Base-by-base conservation (phyloP, 108 stramenopile species). In the Schizochytrium sp. region DNA sequence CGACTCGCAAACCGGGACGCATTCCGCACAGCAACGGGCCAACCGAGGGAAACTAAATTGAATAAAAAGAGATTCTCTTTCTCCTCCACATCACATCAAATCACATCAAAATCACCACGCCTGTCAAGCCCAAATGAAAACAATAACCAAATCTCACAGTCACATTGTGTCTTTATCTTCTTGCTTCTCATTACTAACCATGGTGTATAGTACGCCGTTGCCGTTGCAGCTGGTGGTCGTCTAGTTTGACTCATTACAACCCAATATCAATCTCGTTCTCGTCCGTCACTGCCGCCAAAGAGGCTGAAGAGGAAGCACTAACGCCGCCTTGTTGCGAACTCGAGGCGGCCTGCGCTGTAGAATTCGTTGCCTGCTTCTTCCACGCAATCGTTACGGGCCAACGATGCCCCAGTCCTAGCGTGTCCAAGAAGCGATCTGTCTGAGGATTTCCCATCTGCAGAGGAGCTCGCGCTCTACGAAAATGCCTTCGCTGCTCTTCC, bases 401-500 rank as follows among this genome's bases (percentile, higher is more conserved):
- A 12, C 91, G 90, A 88, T 98, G 98, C n/a, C 91, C 88, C 72
- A 97, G 88, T 5, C 94, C 96, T 34, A 98, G 89, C 45, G 94
- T 92, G 10, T 89, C 53, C 76, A 98, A 88, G 14, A 98, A 89
- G 44, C 89, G 71, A 91, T 98, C 98, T 0, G 97, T 98, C 87
- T 97, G 97, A n/a, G 96, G 97, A 92, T 97, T 98, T 16, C 97
- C 97, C 87, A 96, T 93, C 72, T 87, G 87, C 28, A 90, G 90
- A 12, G 91, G 88, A 21, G 95, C 93, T 57, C 89, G 91, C 48
- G 87, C 69, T 28, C 87, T 72, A 3, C 88, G 47, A 5, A 45
- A 21, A 57, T 55, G 41, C 34, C 28, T 6, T 44, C 44, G 89
- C 12, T 29, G 76, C 25, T 87, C 5, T 60, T 72, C 43, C 59